Evolutionary conservation across 1,139 yeast genomes (phyloP).

Genomic region (Spencermartinsiella ligniputridi): DNA sequence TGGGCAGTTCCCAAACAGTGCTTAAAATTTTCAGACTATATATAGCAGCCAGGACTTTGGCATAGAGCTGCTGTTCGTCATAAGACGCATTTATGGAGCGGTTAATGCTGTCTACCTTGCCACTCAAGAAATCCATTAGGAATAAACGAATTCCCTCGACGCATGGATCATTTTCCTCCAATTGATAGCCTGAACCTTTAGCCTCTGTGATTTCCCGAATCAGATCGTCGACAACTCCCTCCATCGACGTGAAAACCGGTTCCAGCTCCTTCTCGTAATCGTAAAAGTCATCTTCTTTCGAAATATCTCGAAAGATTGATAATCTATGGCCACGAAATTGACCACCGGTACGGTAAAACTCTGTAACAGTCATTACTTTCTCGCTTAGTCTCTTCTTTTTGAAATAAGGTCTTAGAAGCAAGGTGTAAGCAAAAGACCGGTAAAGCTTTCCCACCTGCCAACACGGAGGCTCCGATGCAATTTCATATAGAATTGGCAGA

Average conservation of each 20-base stretch:
- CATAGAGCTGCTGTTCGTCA: slow-evolving; percentile 4
- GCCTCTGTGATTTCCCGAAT: slow-evolving; percentile 6
- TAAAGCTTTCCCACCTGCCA: slow-evolving; percentile 11
- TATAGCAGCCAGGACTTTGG: slow-evolving; percentile 13
- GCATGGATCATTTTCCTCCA: neutral
- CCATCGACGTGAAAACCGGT: slow-evolving; percentile 1
- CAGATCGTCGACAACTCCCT: slow-evolving; percentile 6
- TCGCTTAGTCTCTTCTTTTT: neutral
- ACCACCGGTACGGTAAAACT: slow-evolving; percentile 4
- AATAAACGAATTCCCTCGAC: neutral
- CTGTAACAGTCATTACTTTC: slow-evolving; percentile 3
- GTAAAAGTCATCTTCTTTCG: slow-evolving; percentile 4
- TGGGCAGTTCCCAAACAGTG: slow-evolving; percentile 1
- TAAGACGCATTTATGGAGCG: neutral
- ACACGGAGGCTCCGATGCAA: slow-evolving; percentile 5
- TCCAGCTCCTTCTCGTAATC: slow-evolving; percentile 9
- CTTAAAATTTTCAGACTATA: slow-evolving; percentile 7
- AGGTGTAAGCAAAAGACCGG: slow-evolving; percentile 14
- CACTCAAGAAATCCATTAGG: neutral
- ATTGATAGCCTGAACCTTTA: neutral
- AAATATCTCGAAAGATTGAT: slow-evolving; percentile 6
- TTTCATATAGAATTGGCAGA: slow-evolving; percentile 11
- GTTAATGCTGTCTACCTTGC: neutral
- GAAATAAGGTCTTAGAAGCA: slow-evolving; percentile 8
- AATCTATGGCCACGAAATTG: slow-evolving; percentile 4